Base-by-base conservation (phyloP, 768 basidiomycete genomes). In the Cytidiella melzeri region DNA sequence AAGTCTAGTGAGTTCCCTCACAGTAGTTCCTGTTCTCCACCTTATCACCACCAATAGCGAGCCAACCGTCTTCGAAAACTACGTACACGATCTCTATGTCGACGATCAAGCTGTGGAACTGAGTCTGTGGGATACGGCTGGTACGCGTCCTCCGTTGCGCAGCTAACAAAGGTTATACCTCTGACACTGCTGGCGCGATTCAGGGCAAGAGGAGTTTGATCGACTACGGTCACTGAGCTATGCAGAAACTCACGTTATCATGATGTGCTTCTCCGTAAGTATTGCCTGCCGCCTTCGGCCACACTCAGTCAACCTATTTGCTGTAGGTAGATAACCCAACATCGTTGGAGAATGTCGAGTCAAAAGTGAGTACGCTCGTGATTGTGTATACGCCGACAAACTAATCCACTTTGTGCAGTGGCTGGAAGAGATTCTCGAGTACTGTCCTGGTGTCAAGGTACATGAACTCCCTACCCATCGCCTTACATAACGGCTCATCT, bases 81-180 rank as follows among this genome's bases (percentile, higher is more conserved):
- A 95, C 60, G 92, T 95, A 10, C 89, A 94, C 64, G 89, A 93
- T 56, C 72, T 94, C 47, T 75, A 76, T 56, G 81, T 95, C 23
- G 93, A 97, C 56, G 92, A 91, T 27, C 85, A 91, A 58, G 65
- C 79, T 25, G 85, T 97, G 12, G 94, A 98, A 61, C 73, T 99
- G 39, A 91, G 92, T 63, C 64, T 98, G 55, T 98, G 95, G 95
- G 95, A 98, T 64, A 98, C 95, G 40, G 95, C 95, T 40, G 94
- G 95, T 92, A 62, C 52, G 78, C 67, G 43, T 44, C 7, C 21
- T 28, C 39, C 27, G 12, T 47, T 49, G 36, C 48, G 36, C 41
- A 19, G 28, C 42, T 27, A 15, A 6, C 24, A 9, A 45, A 11
- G 15, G 30, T 42, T 39, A 36, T 43, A 47, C 55, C 48, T 52